These are phyloP conservation scores for Psilocybe mexicana DNA, from an alignment of 1,284 basidiomycete genomes.

Conservation along the genomic window DNA sequence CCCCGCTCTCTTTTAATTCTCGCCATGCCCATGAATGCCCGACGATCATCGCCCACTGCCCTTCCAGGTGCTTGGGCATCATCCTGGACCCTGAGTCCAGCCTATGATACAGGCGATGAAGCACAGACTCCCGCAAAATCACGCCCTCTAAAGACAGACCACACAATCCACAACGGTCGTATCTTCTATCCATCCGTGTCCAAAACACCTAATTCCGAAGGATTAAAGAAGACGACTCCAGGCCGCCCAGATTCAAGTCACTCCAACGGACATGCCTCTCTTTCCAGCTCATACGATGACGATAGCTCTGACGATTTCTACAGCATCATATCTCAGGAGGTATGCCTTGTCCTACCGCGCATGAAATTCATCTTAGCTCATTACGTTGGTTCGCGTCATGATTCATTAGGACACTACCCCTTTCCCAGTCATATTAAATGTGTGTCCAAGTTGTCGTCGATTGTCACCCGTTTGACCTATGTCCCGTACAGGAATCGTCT, in stretches of 20 bases:
- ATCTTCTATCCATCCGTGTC: not conserved
- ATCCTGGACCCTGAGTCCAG: conserved; percentile 12
- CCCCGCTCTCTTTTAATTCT: not conserved
- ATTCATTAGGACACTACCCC: conserved; percentile 9
- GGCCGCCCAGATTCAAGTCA: not conserved
- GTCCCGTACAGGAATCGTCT: conserved; percentile 2
- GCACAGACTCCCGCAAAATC: conserved; percentile 3
- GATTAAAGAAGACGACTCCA: not conserved
- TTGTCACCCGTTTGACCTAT: conserved; percentile 3
- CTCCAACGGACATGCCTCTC: conserved; percentile 2
- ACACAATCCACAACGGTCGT: not conserved
- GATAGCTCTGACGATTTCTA: conserved; percentile 21
- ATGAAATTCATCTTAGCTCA: not conserved
- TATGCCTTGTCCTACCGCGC: not conserved
- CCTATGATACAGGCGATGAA: not conserved
- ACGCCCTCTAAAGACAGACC: not conserved
- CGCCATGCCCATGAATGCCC: conserved; percentile 1
- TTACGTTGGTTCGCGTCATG: not conserved
- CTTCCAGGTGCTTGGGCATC: conserved; percentile 24
- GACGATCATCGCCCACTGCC: conserved; percentile 4
- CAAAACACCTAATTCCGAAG: not conserved
- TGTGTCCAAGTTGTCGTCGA: conserved; percentile 3
- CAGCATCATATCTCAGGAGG: conserved; percentile 19
- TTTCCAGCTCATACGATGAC: conserved; percentile 10
- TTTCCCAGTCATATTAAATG: conserved; percentile 5